Evolutionary conservation across 2,329 filamentous ascomycete genomes (phyloP).

Genomic region (Monilinia aucupariae): DNA sequence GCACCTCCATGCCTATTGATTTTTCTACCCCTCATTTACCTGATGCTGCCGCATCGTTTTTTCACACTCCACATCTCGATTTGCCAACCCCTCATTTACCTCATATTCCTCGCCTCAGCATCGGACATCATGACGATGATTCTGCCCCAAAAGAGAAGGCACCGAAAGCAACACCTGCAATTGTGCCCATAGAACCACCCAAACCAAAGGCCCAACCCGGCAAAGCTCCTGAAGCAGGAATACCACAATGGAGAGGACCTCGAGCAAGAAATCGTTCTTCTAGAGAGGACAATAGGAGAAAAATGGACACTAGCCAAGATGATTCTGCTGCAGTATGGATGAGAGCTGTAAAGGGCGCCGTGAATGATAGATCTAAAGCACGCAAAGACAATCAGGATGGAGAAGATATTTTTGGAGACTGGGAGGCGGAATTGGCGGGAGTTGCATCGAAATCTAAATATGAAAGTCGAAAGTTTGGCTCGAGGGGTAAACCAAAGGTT

Average conservation of each 20-base stretch:
- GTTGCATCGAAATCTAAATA: slow-evolving; percentile 13
- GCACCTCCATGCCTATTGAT: background rate
- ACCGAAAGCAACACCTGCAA: background rate
- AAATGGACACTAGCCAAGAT: slow-evolving; percentile 14
- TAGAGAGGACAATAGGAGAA: slow-evolving; percentile 11
- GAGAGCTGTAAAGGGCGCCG: slow-evolving; percentile 10
- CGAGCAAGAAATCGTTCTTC: slow-evolving; percentile 3
- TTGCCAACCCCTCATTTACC: background rate
- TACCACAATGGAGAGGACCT: slow-evolving; percentile 15
- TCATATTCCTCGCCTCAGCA: background rate
- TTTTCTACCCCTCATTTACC: background rate
- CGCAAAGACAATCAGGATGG: slow-evolving; percentile 8
- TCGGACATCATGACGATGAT: background rate
- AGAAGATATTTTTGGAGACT: slow-evolving; percentile 12
- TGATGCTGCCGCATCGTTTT: background rate
- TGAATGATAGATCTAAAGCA: slow-evolving; percentile 5
- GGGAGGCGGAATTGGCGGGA: slow-evolving; percentile 9
- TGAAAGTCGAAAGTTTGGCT: slow-evolving; percentile 26
- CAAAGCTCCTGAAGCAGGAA: background rate
- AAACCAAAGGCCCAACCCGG: background rate
- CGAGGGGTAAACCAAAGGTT: slow-evolving; percentile 25
- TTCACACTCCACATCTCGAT: slow-evolving; percentile 4
- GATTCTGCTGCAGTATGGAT: slow-evolving; percentile 16
- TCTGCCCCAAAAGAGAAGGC: background rate
- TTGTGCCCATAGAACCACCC: background rate